Evolutionary conservation across 2,329 filamentous ascomycete genomes (phyloP), one percentile per base, ranked within the genome.

Genomic region (Ophiocordyceps sinensis): DNA sequence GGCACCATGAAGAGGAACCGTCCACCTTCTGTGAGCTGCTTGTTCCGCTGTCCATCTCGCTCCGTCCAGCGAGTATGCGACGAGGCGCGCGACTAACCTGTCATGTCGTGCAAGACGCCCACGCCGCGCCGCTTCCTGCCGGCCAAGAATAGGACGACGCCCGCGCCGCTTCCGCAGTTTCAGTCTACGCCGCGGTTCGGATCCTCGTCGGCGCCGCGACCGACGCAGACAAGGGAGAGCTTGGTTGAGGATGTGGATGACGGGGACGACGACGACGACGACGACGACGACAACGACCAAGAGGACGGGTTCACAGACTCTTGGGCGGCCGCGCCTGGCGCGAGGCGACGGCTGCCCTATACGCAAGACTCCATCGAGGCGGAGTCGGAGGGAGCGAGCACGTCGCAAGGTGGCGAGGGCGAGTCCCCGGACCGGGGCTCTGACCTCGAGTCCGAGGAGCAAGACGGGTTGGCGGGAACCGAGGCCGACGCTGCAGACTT

Each of bases 131-230:
- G 60, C 6, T 65, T 66, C 42, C 51, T 64, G 41, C 52, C 60
- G 7, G 50, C 59, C 23, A 26, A 26, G 3, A 63, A 59, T 42
- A 46, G 60, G 28, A 50, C 60, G 44, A 55, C 55, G 19, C 56
- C 55, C 12, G 48, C 55, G 21, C 53, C 46, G 19, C 42, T 49
- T 7, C 52, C 53, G 38, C 58, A 53, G 40, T 64, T 63, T 41
- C 58, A 57, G 28, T 58, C 59, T 23, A 65, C 61, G 31, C 62
- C 60, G 17, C 54, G 59, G n/a, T 65, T 64, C 46, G 56, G 55
- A 38, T 52, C 55, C 3, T 57, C 57, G 12, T 61, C 58, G 28
- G 51, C 47, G 41, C 47, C 44, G 30, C 52, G 53, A 11, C 50
- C 52, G 28, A 56, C 54, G 39, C 58, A 55, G 42, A 44, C 46